phyloP scores from a whole-genome alignment of 2,329 filamentous ascomycete species.

The Neofusicoccum laricinum region DNA sequence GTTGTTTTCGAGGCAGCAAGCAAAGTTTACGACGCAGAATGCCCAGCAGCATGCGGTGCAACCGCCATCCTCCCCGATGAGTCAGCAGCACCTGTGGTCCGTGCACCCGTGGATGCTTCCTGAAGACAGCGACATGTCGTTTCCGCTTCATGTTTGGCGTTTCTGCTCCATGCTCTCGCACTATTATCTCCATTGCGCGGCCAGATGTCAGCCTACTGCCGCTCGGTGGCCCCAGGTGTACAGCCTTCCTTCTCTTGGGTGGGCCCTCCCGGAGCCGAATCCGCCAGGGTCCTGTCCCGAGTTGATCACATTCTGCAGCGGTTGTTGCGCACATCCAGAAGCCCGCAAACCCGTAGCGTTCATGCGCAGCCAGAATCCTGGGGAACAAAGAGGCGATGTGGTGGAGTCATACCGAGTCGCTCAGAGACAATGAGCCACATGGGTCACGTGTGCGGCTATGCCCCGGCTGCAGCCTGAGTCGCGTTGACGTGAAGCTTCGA shows the following conservation, averaged over 20 bases:
- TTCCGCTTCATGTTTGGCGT: background rate
- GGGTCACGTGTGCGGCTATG: background rate
- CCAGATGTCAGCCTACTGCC: too few relatives aligned
- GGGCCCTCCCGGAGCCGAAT: background rate
- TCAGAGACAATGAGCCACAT: background rate
- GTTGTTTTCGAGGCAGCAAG: background rate
- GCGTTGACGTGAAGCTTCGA: background rate
- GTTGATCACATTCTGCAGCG: too few relatives aligned
- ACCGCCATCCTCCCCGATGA: background rate
- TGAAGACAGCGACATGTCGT: background rate
- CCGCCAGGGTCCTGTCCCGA: background rate
- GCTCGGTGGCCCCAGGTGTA: too few relatives aligned
- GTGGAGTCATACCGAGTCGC: background rate
- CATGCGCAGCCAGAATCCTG: too few relatives aligned
- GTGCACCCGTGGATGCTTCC: constrained; percentile 1
- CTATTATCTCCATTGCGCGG: too few relatives aligned
- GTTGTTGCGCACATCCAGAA: too few relatives aligned
- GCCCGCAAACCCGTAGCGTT: too few relatives aligned
- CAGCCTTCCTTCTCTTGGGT: too few relatives aligned
- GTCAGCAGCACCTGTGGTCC: background rate
- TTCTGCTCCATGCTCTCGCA: background rate
- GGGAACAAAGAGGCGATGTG: background rate
- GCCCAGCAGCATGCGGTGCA: background rate
- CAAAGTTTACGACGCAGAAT: background rate
- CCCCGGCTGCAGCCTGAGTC: background rate